phyloP scores from a whole-genome alignment of 2,329 filamentous ascomycete genomes.

The Fonsecaea monophora region DNA sequence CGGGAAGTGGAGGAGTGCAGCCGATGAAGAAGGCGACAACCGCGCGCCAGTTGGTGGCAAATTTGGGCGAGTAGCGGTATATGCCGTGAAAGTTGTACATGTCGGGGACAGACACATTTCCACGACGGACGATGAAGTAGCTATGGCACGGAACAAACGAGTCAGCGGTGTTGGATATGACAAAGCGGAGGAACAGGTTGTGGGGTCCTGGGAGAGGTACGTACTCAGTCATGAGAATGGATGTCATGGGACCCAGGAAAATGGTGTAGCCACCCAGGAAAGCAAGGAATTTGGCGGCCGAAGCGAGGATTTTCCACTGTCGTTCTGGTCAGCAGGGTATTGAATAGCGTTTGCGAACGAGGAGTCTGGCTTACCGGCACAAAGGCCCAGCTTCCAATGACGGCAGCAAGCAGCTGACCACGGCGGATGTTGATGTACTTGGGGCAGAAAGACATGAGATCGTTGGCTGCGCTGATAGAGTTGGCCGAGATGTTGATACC shows the following conservation, averaged over 20 bases:
- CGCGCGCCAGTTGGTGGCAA: constrained; percentile 56
- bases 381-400: constrained; percentile 63
- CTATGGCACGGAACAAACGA: constrained; percentile 14
- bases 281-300: constrained; percentile 64
- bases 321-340: constrained; percentile 17
- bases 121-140: constrained; percentile 35
- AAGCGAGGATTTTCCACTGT: constrained; percentile 67
- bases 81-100: constrained; percentile 40
- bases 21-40: constrained; percentile 36
- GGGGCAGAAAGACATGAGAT: constrained; percentile 63
- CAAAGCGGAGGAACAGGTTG: neutral
- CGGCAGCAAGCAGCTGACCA: constrained; percentile 61
- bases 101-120: constrained; percentile 35
- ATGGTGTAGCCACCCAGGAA: constrained; percentile 72
- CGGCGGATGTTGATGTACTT: constrained; percentile 63
- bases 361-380: constrained; percentile 51
- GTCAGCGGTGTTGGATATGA: constrained; percentile 15
- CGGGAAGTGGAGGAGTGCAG: constrained; percentile 54
- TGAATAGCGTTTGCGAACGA: constrained; percentile 1
- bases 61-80: constrained; percentile 35
- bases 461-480: constrained; percentile 62
- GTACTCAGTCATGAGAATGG: constrained; percentile 57
- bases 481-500: constrained; percentile 64
- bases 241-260: constrained; percentile 69
- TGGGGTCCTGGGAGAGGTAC: constrained; percentile 13